A percentile compares a stretch with the other conserved stretches of the same genome.
Conservation (phyloP, 441 rosid genomes). For the Viola pubescens region DNA sequence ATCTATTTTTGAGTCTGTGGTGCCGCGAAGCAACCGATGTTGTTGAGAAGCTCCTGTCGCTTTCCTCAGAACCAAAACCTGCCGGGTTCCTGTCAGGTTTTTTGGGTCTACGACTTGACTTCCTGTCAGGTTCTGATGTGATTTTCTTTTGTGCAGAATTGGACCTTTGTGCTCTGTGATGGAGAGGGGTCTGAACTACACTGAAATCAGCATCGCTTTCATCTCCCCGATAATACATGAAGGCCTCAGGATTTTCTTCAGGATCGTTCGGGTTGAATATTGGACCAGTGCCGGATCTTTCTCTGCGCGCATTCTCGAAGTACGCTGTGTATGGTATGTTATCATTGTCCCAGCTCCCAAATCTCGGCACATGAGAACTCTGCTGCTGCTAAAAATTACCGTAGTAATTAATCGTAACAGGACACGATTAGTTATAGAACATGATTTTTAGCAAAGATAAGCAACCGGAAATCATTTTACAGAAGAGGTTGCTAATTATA, state of each 20-base stretch:
- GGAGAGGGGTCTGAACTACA: slow-evolving; percentile 7
- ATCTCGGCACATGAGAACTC: slow-evolving; percentile 38
- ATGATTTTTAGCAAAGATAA: no score
- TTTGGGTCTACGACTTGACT: slow-evolving; percentile 6
- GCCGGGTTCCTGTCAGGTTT: slow-evolving; percentile 3
- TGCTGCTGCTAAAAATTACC: slow-evolving; percentile 15
- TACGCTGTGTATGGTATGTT: slow-evolving; percentile 38
- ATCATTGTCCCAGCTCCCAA: slow-evolving; percentile 51
- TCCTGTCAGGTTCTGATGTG: slow-evolving; percentile 12
- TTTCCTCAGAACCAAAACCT: slow-evolving; percentile 4
- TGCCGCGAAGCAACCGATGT: background rate
- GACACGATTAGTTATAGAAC: no score
- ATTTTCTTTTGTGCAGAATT: background rate
- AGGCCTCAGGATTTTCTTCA: slow-evolving; percentile 40
- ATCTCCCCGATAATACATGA: slow-evolving; percentile 6
- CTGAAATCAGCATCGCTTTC: slow-evolving; percentile 7
- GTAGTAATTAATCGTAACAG: no score
- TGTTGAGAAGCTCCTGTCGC: slow-evolving; percentile 6
- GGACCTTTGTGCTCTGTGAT: background rate
- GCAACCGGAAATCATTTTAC: no score
- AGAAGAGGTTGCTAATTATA: no score
- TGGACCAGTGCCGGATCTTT: slow-evolving; percentile 19
- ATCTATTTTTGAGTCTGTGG: background rate
- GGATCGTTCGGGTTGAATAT: slow-evolving; percentile 52
- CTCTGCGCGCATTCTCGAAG: slow-evolving; percentile 49